phyloP scores from a whole-genome alignment of 176 grass and related monocot species.

The Thalia dealbata region DNA sequence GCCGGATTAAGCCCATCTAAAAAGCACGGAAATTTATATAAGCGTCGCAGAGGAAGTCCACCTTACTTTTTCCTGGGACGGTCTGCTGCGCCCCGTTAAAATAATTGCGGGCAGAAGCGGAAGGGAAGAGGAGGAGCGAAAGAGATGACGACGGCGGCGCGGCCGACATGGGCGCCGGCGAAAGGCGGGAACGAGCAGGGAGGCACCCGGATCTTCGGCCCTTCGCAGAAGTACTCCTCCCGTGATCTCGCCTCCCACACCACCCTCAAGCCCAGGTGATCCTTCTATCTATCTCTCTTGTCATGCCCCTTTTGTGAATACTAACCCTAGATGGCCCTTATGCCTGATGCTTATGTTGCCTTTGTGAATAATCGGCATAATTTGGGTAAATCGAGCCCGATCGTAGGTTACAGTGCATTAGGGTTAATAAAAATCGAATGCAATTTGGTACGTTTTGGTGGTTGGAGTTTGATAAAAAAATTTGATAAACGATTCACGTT shows the following conservation, averaged over 20 bases:
- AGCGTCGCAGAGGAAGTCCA: no score
- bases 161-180: slow-evolving; percentile 94
- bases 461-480: no score
- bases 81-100: no score
- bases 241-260: slow-evolving; percentile 90
- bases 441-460: neutral
- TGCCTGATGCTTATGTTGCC: neutral
- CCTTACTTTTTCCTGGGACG: neutral
- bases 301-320: neutral
- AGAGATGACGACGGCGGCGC: slow-evolving; percentile 82
- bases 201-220: slow-evolving; percentile 82
- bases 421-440: neutral
- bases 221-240: slow-evolving; percentile 78
- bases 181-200: slow-evolving; percentile 98
- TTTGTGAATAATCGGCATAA: no score
- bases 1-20: no score
- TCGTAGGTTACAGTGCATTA: no score
- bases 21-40: no score
- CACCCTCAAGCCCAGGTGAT: slow-evolving; percentile 82
- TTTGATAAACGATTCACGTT: no score
- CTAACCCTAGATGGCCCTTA: neutral
- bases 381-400: neutral
- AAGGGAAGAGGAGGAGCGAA: neutral
- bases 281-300: neutral
- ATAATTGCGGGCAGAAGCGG: no score